Conservation (phyloP, 371 early-diverging fungal species). For the Gilbertella persicaria region DNA sequence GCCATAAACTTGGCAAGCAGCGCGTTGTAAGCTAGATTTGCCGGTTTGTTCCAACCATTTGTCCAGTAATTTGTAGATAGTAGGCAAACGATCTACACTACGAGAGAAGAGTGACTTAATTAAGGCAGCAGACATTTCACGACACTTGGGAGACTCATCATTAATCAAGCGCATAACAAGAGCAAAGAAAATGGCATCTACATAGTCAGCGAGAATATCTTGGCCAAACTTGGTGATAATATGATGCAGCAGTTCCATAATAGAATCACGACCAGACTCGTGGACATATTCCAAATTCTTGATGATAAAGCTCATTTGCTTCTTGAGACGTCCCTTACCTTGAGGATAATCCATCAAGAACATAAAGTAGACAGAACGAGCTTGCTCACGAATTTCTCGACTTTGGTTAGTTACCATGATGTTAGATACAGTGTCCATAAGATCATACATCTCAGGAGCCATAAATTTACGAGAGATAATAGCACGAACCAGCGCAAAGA, state of each 20-base stretch:
- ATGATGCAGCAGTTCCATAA: constrained; percentile 80
- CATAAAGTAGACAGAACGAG: constrained; percentile 78
- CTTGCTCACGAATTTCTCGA: constrained; percentile 76
- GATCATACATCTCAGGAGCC: constrained; percentile 87
- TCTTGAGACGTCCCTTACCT: constrained; percentile 74
- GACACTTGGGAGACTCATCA: constrained; percentile 89
- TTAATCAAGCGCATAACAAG: constrained; percentile 84
- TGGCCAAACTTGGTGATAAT: constrained; percentile 80
- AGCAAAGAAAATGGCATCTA: constrained; percentile 83
- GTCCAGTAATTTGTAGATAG: constrained; percentile 61
- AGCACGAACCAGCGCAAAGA: constrained; percentile 84
- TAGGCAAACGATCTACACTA: constrained; percentile 52
- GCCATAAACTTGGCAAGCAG: constrained; percentile 86
- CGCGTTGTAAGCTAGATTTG: constrained; percentile 64
- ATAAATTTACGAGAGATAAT: constrained; percentile 85
- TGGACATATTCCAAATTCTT: constrained; percentile 87
- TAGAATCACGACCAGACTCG: constrained; percentile 89
- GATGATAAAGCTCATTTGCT: constrained; percentile 82
- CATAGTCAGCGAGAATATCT: constrained; percentile 70
- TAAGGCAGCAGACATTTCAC: constrained; percentile 82
- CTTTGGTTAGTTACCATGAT: constrained; percentile 89
- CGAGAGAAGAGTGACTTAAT: constrained; percentile 68
- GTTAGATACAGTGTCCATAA: constrained; percentile 78
- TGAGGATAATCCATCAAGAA: constrained; percentile 96
- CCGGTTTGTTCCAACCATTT: constrained; percentile 72